Evolutionary conservation across 1,284 basidiomycete species (phyloP), one percentile per base, ranked within the genome.

Genomic region (Abortiporus biennis): DNA sequence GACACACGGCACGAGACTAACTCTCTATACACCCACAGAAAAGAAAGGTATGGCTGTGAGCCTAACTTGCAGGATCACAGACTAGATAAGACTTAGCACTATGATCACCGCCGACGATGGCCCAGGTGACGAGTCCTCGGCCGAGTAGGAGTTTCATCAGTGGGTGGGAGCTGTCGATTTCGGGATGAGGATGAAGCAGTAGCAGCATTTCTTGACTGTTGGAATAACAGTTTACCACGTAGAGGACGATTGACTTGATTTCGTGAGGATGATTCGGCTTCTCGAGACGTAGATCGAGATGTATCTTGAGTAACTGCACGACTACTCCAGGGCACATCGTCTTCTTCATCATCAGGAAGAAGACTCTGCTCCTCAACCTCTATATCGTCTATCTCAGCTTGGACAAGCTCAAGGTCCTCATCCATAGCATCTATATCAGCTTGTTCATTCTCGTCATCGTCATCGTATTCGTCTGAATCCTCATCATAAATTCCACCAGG

Each of bases 391-490:
- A 63, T 54, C 37, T 80, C 80, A 6, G 72, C 76, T 6, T 65
- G 65, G 20, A 68, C 57, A 38, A 64, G 54, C 41, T 71, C 68
- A 31, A 76, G 62, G 51, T 84, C 81, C 56, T 82, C 75, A 47
- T 83, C 80, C 81, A 83, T 85, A 23, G 75, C 78, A 53, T 84
- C 79, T 0, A 64, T 61, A 53, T 77, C 75, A 21, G 64, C 68
- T 37, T 67, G 69, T 33, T 72, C 73, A 38, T 76, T 74, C 39
- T 64, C 67, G 31, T 78, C 78, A 22, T 73, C 72, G 17, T 76
- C 74, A 20, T 67, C 67, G 39, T 76, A 60, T 32, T 72, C 70
- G 23, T 57, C 63, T 56, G 47, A 57, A 38, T 74, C 74, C 29
- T 78, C 72, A 50, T 78, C 76, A 40, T 73, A 74, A 37, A 72